These are phyloP conservation scores for Syzygium jambos DNA, from an alignment of 345 rosid genomes.

Conservation along the genomic window DNA sequence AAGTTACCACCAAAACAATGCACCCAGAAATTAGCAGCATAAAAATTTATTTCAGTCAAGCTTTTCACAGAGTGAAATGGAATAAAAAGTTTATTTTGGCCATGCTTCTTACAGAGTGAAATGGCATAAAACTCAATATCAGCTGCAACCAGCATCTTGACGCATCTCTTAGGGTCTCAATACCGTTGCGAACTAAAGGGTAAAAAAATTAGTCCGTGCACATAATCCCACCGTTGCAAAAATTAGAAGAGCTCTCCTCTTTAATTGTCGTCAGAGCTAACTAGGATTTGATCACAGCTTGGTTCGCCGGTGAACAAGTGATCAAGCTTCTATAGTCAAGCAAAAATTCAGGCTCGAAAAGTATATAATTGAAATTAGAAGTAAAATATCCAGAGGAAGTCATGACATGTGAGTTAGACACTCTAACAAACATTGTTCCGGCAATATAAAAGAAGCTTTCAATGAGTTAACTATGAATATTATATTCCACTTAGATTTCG, in stretches of 20 bases:
- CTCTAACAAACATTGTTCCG: background rate
- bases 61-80: background rate
- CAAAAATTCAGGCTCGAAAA: background rate
- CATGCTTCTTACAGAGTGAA: background rate
- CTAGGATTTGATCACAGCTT: background rate
- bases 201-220: background rate
- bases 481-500: background rate
- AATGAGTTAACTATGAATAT: background rate
- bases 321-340: background rate
- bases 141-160: background rate
- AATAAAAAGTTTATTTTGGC: background rate
- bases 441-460: background rate
- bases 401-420: background rate
- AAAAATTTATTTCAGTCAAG: background rate
- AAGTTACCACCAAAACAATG: background rate
- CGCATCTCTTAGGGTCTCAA: background rate
- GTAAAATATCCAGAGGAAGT: background rate
- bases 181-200: background rate
- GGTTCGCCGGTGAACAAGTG: background rate
- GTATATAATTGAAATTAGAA: background rate
- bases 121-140: background rate
- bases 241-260: background rate
- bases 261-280: background rate
- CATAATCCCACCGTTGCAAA: background rate
- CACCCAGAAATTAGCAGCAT: background rate